These are phyloP conservation scores for Nematocida major DNA, from an alignment of 371 early-diverging fungal species.

Conservation along the genomic window DNA sequence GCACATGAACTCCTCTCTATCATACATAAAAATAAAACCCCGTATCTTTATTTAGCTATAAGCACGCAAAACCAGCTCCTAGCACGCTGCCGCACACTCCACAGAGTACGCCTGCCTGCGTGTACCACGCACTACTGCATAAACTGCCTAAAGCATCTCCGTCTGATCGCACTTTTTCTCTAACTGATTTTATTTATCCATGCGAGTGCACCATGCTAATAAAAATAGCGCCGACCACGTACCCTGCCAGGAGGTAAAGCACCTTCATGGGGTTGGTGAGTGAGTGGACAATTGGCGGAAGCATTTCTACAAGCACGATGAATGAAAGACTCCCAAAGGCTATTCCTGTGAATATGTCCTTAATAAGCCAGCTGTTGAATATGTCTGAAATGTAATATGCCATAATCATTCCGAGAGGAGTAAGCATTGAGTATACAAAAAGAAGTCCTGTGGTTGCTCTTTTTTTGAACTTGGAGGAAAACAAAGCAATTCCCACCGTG, in stretches of 20 bases:
- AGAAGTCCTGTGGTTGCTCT: not conserved
- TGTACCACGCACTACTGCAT: too few relatives aligned
- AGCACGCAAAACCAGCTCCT: too few relatives aligned
- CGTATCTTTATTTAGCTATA: slow-evolving; percentile 19
- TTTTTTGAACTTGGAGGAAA: slow-evolving; percentile 37
- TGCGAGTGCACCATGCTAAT: slow-evolving; percentile 26
- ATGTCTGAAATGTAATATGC: not conserved
- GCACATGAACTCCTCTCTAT: not conserved
- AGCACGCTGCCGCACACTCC: too few relatives aligned
- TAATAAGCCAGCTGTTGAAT: slow-evolving; percentile 6
- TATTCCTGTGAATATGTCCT: slow-evolving; percentile 51
- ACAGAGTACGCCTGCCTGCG: too few relatives aligned
- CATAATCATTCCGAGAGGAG: slow-evolving; percentile 61
- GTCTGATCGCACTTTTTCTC: too few relatives aligned
- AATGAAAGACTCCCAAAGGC: slow-evolving; percentile 62
- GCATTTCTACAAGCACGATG: slow-evolving; percentile 64
- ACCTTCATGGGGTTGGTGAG: slow-evolving; percentile 29
- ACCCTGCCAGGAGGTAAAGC: slow-evolving; percentile 39
- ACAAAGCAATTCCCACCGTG: slow-evolving; percentile 48
- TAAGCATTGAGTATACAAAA: slow-evolving; percentile 43
- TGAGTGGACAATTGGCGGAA: slow-evolving; percentile 57
- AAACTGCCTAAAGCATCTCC: too few relatives aligned
- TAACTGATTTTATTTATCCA: too few relatives aligned
- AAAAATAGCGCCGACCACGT: slow-evolving; percentile 30
- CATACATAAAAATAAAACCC: slow-evolving; percentile 26